Evolutionary conservation across 2,329 filamentous ascomycete genomes (phyloP).

Genomic region (Phyllosticta citrichinensis): DNA sequence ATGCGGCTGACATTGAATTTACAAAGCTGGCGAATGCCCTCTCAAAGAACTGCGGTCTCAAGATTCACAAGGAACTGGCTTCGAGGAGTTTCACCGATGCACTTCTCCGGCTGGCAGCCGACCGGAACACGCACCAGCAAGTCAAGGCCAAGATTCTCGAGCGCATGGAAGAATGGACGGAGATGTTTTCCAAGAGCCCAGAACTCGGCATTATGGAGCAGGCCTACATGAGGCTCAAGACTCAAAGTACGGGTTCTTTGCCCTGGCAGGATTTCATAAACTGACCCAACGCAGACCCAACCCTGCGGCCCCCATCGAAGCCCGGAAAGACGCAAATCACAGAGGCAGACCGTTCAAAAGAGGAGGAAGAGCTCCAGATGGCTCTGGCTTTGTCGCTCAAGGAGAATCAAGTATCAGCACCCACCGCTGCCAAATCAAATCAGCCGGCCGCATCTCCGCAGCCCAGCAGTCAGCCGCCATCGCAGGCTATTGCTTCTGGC

Average conservation of each 20-base stretch:
- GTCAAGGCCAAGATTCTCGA: conserved; percentile 97
- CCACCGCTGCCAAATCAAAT: conserved; percentile 31
- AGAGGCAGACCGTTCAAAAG: conserved; percentile 74
- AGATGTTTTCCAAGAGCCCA: conserved; percentile 82
- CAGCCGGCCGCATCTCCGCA: conserved; percentile 21
- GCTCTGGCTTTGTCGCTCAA: conserved; percentile 75
- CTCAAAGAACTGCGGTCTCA: conserved; percentile 80
- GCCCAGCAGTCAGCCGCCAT: conserved; percentile 27
- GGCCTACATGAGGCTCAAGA: conserved; percentile 80
- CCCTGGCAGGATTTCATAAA: not conserved
- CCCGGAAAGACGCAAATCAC: conserved; percentile 90
- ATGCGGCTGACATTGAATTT: not conserved
- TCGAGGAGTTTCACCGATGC: conserved; percentile 92
- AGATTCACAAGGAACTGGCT: conserved; percentile 80
- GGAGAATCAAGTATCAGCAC: conserved; percentile 52
- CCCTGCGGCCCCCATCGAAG: conserved; percentile 81
- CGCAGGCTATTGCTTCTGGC: conserved; percentile 59
- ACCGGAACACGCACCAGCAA: conserved; percentile 89
- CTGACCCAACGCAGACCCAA: conserved; percentile 57
- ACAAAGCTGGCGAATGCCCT: conserved; percentile 74
- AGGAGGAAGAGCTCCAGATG: conserved; percentile 1
- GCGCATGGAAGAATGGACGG: conserved; percentile 91
- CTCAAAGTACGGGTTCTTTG: conserved; percentile 38
- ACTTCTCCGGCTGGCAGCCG: conserved; percentile 77
- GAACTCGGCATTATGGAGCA: conserved; percentile 97